Evolutionary conservation across 2,329 filamentous ascomycete genomes (phyloP), one percentile per base, ranked within the genome.

Genomic region (Aotearoamyces nothofagi): DNA sequence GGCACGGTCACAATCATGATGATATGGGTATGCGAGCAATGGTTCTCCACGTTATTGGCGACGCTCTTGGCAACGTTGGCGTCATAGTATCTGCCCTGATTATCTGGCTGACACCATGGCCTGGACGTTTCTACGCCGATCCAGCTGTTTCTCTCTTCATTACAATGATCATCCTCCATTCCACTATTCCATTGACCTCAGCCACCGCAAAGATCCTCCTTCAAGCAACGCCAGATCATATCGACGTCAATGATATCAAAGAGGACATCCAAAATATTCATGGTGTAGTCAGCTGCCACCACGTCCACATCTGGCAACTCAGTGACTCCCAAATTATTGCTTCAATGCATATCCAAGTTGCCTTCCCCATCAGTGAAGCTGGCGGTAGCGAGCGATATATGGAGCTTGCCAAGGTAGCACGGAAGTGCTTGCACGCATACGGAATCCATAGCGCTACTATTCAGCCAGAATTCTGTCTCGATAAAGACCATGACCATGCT

Each of bases 361-460:
- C 76, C 26, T 93, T 92, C 51, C 80, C 86, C 41, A 84, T 92
- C 52, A 77, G 84, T 47, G 80, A 79, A 27, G 72, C 84, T 41
- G 78, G 78, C 23, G 71, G 69, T 6, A 35, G 35, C 22, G 67
- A 69, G 46, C 73, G 77, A 45, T 98, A 96, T 57, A 98, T 98
- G 87, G 68, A 76, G 38, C 67, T 98, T 22, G 83, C 87, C 12
- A 73, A 72, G 34, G 74, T 78, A 32, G 80, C 92, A 11, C 69
- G 86, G 26, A 76, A 76, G 46, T 98, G 90, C 46, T 71, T 98
- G 3, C 90, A 98, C 53, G 86, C 73, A 19, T 94, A 92, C 44
- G 87, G 90, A 32, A 96, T 98, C 39, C 90, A 98, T 58, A 92
- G 81, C 20, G 87, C 84, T 19, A 98, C 90, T 9, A 96, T 98